A percentile compares a stretch with the other conserved stretches of the same genome.
Evolutionary conservation across 2,329 filamentous ascomycete genomes (phyloP).

Genomic region (Fonsecaea pedrosoi): DNA sequence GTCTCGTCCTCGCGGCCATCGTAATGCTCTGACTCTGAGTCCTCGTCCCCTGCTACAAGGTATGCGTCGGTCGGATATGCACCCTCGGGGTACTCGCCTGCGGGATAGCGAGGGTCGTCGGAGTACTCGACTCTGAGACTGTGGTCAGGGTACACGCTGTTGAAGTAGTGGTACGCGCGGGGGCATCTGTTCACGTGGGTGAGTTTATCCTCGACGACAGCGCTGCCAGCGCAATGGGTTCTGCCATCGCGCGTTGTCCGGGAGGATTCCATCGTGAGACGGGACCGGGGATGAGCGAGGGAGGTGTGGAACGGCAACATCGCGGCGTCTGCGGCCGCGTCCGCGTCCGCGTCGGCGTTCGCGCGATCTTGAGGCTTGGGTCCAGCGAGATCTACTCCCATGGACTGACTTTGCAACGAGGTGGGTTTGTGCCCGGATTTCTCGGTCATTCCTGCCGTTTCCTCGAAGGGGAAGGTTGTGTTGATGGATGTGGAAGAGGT

Average conservation of each 20-base stretch:
- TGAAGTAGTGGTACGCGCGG: not conserved
- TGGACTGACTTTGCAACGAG: not conserved
- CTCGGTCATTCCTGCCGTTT: not conserved
- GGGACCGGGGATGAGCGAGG: not conserved
- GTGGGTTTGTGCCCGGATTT: not conserved
- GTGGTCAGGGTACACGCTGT: not conserved
- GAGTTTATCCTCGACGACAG: not conserved
- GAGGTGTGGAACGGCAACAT: not conserved
- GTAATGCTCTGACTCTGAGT: not conserved
- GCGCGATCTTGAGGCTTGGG: not conserved
- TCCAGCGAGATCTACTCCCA: not conserved
- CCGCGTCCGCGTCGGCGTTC: not conserved
- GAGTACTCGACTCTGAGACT: not conserved
- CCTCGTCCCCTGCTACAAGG: not conserved
- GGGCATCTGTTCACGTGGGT: not conserved
- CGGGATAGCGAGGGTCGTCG: not conserved
- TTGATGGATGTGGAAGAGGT: not conserved
- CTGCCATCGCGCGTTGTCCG: not conserved
- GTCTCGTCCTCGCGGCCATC: not conserved
- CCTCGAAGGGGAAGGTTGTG: too few relatives aligned
- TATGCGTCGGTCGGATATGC: not conserved
- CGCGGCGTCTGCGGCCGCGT: not conserved
- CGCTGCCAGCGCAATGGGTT: not conserved
- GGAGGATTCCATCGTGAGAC: not conserved
- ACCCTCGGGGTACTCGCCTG: conserved; percentile 2